Base-by-base conservation (phyloP, 208 protist genomes). In the Leishmania major region DNA sequence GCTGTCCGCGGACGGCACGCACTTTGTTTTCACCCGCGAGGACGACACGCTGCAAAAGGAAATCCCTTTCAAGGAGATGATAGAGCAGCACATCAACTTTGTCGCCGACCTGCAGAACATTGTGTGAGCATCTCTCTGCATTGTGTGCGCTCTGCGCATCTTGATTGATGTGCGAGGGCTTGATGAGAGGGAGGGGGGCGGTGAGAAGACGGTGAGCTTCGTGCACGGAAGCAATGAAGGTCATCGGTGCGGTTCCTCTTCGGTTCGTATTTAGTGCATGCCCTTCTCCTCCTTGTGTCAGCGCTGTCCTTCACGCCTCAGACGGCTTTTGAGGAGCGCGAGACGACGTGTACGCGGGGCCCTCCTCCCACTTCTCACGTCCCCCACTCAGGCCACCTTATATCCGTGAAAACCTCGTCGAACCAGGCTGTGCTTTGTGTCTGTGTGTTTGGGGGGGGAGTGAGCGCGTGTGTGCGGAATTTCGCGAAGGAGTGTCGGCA, bases 51-150 rank as follows among this genome's bases (percentile, higher is more conserved):
- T 91, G 62, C 93, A 94, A 80, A 84, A 84, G 67, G 92, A 96
- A 77, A 93, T 98, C 37, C 94, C 95, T 4, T 97, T 95, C 80
- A 60, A 89, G 73, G 92, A 96, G 59, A 93, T 97, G 88, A 91
- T 98, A 31, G 81, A 87, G 78, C 79, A 97, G 64, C 87, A 95
- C 80, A 91, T 98, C 59, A 76, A 90, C 25, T 95, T 96, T 80
- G 92, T 91, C 11, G 92, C 89, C 8, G 94, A 96, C 64, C 74
- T 97, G 53, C 94, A 97, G 83, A 94, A 93, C 49, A 94, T 98
- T 86, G 92, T 98, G 31, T 97, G 92, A 83, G 15, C 25, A 35
- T 55, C 51, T 55, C 13, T 3, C 64, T 51, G 45, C 37, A 8
- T 15, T 73, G 40, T 31, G 40, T 73, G 67, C 0, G 67, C 19